Conservation (phyloP, 2,329 filamentous ascomycete species). For the Tothia fuscella region DNA sequence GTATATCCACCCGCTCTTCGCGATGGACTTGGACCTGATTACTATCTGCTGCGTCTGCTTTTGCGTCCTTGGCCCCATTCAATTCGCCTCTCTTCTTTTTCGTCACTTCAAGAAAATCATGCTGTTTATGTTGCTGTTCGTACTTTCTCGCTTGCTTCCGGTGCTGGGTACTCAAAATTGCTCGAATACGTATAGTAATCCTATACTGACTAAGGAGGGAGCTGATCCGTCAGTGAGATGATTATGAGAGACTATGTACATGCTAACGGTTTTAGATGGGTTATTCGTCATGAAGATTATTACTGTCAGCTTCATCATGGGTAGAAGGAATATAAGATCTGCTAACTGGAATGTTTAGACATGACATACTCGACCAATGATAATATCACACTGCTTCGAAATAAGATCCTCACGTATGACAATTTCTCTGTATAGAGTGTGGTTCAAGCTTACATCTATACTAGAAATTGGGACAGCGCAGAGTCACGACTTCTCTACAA, state of each 20-base stretch:
- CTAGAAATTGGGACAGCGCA: constrained; percentile 30
- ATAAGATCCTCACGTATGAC: constrained; percentile 26
- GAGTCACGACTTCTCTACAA: constrained; percentile 32
- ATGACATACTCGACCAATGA: constrained; percentile 33
- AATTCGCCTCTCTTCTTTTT: too few relatives aligned
- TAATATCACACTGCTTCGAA: constrained; percentile 33
- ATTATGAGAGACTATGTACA: neutral
- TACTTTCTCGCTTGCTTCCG: too few relatives aligned
- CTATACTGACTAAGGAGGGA: constrained; percentile 28
- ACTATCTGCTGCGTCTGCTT: too few relatives aligned
- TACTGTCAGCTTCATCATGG: constrained; percentile 17
- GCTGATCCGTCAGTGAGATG: constrained; percentile 30
- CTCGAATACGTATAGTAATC: constrained; percentile 38
- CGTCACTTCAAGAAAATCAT: too few relatives aligned
- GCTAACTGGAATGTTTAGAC: constrained; percentile 25
- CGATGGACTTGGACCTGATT: too few relatives aligned
- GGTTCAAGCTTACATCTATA: neutral
- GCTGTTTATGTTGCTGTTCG: too few relatives aligned
- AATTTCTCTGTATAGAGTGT: neutral
- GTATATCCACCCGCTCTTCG: too few relatives aligned
- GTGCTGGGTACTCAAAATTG: too few relatives aligned
- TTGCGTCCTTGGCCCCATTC: too few relatives aligned
- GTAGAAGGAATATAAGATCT: neutral
- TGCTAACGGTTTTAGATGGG: constrained; percentile 22
- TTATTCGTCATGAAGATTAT: constrained; percentile 28